These are phyloP conservation scores for Lactarius quietus DNA, from an alignment of 768 basidiomycete species.

Conservation along the genomic window DNA sequence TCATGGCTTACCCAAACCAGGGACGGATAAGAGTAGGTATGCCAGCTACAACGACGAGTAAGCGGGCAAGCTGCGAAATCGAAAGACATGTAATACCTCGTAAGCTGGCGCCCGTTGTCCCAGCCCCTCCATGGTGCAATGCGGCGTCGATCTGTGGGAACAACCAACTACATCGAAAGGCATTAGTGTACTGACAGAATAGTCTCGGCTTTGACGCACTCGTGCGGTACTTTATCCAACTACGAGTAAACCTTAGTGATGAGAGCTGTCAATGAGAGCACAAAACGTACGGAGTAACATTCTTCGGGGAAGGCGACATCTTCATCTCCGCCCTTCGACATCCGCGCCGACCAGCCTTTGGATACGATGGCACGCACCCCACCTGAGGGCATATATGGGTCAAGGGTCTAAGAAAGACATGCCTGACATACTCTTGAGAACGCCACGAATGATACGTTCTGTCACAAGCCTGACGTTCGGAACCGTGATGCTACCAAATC, in stretches of 20 bases:
- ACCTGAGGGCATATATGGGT: constrained; percentile 34
- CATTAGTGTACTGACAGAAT: not conserved
- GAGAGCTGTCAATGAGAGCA: not conserved
- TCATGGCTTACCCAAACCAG: constrained; percentile 51
- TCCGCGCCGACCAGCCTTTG: constrained; percentile 63
- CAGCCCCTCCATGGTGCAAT: constrained; percentile 67
- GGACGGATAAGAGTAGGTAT: constrained; percentile 67
- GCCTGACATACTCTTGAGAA: constrained; percentile 48
- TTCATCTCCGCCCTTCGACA: constrained; percentile 39
- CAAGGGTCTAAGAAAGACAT: not conserved
- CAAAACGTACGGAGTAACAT: constrained; percentile 41
- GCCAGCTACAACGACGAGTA: constrained; percentile 37
- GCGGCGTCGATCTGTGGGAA: constrained; percentile 60
- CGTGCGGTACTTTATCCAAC: constrained; percentile 64
- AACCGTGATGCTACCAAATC: constrained; percentile 68
- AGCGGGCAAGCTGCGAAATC: not conserved
- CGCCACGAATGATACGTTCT: constrained; percentile 53
- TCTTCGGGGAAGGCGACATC: constrained; percentile 49
- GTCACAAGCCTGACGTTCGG: constrained; percentile 54
- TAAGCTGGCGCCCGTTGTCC: constrained; percentile 65
- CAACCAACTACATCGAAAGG: constrained; percentile 41
- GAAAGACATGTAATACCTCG: constrained; percentile 33
- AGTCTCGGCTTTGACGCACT: constrained; percentile 32
- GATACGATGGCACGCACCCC: constrained; percentile 64
- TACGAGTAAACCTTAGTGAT: constrained; percentile 28